Evolutionary conservation across 495 filamentous ascomycete genomes (phyloP).

Genomic region (Penicillium taxi): DNA sequence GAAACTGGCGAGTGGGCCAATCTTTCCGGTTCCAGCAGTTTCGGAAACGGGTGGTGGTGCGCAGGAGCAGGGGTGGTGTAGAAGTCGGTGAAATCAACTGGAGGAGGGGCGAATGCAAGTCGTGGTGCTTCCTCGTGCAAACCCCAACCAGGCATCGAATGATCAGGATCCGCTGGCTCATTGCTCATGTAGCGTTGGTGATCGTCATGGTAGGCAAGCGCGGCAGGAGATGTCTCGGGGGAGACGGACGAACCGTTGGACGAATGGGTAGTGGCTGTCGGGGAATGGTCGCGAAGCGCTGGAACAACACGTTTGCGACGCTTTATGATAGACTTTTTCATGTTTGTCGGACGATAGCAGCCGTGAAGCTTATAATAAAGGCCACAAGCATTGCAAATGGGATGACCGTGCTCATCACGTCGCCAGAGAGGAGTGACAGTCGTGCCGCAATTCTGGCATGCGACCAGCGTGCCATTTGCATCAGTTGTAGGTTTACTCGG

Average conservation of each 20-base stretch:
- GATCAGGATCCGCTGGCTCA: conserved; percentile 26
- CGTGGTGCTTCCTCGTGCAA: conserved; percentile 19
- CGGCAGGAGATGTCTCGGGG: conserved; percentile 37
- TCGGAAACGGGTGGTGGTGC: conserved; percentile 36
- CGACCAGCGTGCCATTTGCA: conserved; percentile 70
- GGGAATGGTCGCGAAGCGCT: conserved; percentile 52
- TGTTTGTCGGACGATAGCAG: conserved; percentile 80
- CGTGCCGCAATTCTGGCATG: conserved; percentile 95
- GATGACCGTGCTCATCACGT: conserved; percentile 89
- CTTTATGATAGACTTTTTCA: conserved; percentile 98
- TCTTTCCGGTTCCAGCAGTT: conserved; percentile 33
- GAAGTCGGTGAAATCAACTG: conserved; percentile 47
- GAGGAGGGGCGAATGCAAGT: conserved; percentile 35
- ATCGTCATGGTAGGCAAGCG: conserved; percentile 50
- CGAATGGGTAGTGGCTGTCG: conserved; percentile 36
- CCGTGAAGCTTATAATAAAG: conserved; percentile 97
- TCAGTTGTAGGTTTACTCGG: conserved; percentile 19
- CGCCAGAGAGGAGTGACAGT: conserved; percentile 96
- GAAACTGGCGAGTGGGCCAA: conserved; percentile 25
- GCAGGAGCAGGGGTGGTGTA: conserved; percentile 27
- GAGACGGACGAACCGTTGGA: conserved; percentile 39
- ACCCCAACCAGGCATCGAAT: conserved; percentile 1
- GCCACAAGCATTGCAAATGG: conserved; percentile 97
- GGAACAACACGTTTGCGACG: conserved; percentile 92
- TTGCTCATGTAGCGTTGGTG: conserved; percentile 42